Percentiles rank a stretch among this genome's conserved stretches.
phyloP scores from a whole-genome alignment of 2,329 filamentous ascomycete genomes.

The Pestalotiopsis sp. region DNA sequence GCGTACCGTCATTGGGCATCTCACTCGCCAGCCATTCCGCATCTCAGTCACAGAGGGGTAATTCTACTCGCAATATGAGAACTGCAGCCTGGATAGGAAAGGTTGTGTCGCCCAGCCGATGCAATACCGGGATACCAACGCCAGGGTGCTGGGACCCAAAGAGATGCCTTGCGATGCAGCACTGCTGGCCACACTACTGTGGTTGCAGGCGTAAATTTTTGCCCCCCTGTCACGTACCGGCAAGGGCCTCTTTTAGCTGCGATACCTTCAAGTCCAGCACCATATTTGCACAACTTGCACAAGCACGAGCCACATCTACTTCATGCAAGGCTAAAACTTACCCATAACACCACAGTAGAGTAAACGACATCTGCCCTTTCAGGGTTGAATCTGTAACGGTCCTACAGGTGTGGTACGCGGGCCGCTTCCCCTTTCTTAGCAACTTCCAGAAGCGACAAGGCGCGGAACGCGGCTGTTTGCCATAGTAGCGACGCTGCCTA shows the following conservation, averaged over 20 bases:
- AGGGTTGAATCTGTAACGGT: conserved; percentile 8
- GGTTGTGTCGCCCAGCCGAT: background rate
- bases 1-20: background rate
- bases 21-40: background rate
- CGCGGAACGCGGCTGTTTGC: background rate
- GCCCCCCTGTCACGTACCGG: too few species aligned
- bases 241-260: too few species aligned
- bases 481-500: background rate
- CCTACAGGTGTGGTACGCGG: conserved; percentile 10
- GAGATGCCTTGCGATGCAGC: background rate
- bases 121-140: conserved; percentile 9
- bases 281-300: too few species aligned
- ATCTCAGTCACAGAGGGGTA: background rate
- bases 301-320: too few species aligned
- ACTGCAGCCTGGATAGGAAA: background rate
- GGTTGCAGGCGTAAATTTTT: too few species aligned
- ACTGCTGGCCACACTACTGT: background rate
- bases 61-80: background rate
- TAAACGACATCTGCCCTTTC: background rate
- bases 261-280: too few species aligned
- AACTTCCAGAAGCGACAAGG: conserved; percentile 10
- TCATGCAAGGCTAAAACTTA: too few species aligned
- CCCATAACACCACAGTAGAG: too few species aligned
- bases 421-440: conserved; percentile 3
- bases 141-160: conserved; percentile 7